Conservation (phyloP, 176 grass and related monocot species). For the Aechmea fasciata region DNA sequence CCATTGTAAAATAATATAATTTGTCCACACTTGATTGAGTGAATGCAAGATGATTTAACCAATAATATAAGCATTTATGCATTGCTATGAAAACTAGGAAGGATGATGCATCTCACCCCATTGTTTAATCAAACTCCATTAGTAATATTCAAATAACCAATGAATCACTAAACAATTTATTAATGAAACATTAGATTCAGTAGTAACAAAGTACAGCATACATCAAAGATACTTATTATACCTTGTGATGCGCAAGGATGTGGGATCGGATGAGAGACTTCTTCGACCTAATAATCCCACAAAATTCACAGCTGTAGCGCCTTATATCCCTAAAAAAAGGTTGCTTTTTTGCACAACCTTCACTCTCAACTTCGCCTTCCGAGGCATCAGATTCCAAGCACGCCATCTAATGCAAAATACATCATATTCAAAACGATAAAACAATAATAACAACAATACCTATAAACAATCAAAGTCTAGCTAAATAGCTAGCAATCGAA, state of each 20-base stretch:
- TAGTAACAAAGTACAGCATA: background rate
- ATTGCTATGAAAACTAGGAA: too few relatives aligned
- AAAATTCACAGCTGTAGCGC: slow-evolving; percentile 53
- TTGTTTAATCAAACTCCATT: too few relatives aligned
- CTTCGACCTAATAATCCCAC: slow-evolving; percentile 44
- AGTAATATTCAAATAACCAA: too few relatives aligned
- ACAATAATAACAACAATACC: too few relatives aligned
- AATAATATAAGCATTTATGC: too few relatives aligned
- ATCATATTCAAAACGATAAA: too few relatives aligned
- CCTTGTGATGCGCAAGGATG: slow-evolving; percentile 43
- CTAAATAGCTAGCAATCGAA: too few relatives aligned
- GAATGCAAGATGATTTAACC: too few relatives aligned
- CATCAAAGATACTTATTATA: background rate
- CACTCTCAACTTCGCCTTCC: slow-evolving; percentile 11
- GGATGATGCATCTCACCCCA: too few relatives aligned
- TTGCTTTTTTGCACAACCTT: background rate
- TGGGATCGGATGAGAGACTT: slow-evolving; percentile 46
- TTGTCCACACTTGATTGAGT: too few relatives aligned
- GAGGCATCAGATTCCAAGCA: background rate
- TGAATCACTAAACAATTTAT: background rate
- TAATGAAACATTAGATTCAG: background rate
- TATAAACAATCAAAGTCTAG: too few relatives aligned
- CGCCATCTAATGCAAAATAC: background rate
- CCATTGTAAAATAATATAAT: too few relatives aligned
- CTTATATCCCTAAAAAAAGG: slow-evolving; percentile 32